A percentile compares a stretch with the other conserved stretches of the same genome.
Evolutionary conservation across 2,329 filamentous ascomycete genomes (phyloP).

Genomic region (Botrytis fragariae): DNA sequence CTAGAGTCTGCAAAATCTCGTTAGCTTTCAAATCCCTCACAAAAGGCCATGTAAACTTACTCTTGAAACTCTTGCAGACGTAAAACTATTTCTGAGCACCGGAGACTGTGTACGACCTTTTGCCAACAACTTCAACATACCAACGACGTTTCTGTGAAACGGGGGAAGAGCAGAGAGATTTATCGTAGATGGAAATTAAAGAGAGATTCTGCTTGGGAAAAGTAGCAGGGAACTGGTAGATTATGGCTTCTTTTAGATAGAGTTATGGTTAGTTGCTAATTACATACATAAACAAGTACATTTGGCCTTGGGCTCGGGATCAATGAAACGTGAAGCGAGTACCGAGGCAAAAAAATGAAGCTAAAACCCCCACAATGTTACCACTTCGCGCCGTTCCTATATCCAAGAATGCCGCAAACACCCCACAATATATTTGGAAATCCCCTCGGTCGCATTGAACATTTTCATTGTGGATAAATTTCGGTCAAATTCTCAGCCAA

Average conservation of each 20-base stretch:
- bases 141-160: slow-evolving; percentile 23
- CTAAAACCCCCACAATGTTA: slow-evolving; percentile 2
- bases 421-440: not conserved
- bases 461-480: not conserved
- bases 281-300: slow-evolving; percentile 2
- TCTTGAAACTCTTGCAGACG: slow-evolving; percentile 30
- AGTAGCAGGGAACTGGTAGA: slow-evolving; percentile 15
- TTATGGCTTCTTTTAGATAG: slow-evolving; percentile 8
- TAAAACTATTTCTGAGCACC: slow-evolving; percentile 36
- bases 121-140: slow-evolving; percentile 40
- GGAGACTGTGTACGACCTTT: slow-evolving; percentile 37
- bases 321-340: slow-evolving; percentile 10
- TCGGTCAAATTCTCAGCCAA: not conserved
- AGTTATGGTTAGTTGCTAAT: slow-evolving; percentile 10
- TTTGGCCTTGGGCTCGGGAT: slow-evolving; percentile 8
- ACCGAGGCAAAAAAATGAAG: slow-evolving; percentile 11
- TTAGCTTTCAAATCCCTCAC: slow-evolving; percentile 22
- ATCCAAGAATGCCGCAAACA: not conserved
- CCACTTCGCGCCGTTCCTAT: not conserved
- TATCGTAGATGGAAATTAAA: slow-evolving; percentile 21
- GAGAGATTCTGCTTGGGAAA: slow-evolving; percentile 13
- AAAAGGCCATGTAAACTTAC: slow-evolving; percentile 26
- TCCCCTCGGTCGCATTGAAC: not conserved
- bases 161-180: slow-evolving; percentile 20
- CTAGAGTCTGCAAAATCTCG: slow-evolving; percentile 27